Conservation (phyloP, 2,329 filamentous ascomycete species). For the Fusarium goolgardi region DNA sequence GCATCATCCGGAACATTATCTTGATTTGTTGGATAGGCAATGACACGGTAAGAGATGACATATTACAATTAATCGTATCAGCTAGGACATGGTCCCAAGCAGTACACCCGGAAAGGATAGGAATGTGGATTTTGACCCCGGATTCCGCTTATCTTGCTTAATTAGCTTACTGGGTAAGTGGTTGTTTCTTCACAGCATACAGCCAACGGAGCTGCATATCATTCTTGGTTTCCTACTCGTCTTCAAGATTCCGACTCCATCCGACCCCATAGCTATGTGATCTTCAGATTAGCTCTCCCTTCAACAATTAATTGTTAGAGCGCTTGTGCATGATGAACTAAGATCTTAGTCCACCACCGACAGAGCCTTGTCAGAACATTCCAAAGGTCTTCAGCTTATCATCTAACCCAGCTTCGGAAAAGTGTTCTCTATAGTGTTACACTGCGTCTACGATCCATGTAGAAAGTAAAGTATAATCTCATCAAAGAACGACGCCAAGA, state of each 20-base stretch:
- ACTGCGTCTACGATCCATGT: neutral
- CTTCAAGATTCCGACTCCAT: neutral
- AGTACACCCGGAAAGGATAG: neutral
- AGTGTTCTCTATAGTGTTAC: neutral
- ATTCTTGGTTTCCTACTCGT: neutral
- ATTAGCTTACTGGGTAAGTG: neutral
- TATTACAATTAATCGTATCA: too few relatives aligned
- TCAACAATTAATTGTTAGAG: neutral
- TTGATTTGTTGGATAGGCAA: neutral
- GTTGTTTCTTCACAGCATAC: neutral
- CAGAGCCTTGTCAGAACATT: neutral
- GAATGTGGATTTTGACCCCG: neutral
- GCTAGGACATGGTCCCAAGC: neutral
- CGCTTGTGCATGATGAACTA: neutral
- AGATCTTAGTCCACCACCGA: neutral
- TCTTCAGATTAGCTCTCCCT: neutral
- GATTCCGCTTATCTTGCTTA: neutral
- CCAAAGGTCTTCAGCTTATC: neutral
- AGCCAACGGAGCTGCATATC: neutral
- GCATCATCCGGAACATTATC: slow-evolving; percentile 3
- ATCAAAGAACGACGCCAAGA: slow-evolving; percentile 6
- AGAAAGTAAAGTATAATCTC: neutral
- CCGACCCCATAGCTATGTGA: neutral
- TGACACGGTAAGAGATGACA: neutral
- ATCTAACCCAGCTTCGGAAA: neutral